Evolutionary conservation across 257 asterid genomes (phyloP).

Genomic region (Scutellaria baicalensis): DNA sequence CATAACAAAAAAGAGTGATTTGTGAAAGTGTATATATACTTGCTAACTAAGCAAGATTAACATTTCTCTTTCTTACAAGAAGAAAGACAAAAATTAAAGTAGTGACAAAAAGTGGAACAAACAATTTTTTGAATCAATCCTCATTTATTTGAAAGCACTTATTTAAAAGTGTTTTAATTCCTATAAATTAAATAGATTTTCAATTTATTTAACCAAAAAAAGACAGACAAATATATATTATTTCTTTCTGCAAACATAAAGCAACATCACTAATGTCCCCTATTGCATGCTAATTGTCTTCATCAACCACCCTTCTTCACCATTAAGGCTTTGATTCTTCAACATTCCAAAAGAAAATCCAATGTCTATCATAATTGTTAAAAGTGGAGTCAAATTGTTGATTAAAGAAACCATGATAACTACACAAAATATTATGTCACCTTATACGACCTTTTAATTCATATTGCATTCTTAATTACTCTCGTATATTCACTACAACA

Average conservation of each 20-base stretch:
- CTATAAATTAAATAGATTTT: conserved; percentile 2
- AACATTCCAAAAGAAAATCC: not conserved
- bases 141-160: not conserved
- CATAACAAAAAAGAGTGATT: not conserved
- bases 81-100: not conserved
- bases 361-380: too few species aligned
- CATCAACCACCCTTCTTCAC: conserved; percentile 16
- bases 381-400: not conserved
- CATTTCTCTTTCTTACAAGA: not conserved
- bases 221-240: not conserved
- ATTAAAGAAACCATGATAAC: not conserved
- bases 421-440: not conserved
- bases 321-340: conserved; percentile 22
- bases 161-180: not conserved
- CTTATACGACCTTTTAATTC: not conserved
- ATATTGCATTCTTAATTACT: too few species aligned
- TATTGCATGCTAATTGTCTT: conserved; percentile 13
- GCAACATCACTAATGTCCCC: conserved; percentile 14
- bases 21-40: not conserved
- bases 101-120: not conserved
- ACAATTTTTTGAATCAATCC: conserved; percentile 1
- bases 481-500: too few species aligned
- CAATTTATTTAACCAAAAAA: not conserved
- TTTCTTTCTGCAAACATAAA: conserved; percentile 2
- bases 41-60: conserved; percentile 28